Evolutionary conservation across 1,284 basidiomycete species (phyloP).

Genomic region (Takashimella tepidaria): DNA sequence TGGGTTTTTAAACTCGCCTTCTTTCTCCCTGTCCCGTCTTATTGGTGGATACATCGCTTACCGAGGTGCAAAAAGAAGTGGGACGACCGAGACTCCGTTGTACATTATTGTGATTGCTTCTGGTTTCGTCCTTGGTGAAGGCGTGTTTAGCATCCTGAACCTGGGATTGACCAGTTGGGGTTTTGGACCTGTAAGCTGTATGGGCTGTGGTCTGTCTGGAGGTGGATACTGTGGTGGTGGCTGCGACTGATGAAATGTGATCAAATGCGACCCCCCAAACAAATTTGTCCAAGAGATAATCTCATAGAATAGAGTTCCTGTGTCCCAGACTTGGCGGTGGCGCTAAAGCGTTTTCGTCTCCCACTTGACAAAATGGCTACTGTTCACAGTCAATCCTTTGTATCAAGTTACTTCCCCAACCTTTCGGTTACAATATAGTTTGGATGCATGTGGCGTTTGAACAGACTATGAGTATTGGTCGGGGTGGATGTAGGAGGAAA

Average conservation of each 20-base stretch:
- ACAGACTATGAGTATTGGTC: no score
- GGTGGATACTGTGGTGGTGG: constrained; percentile 49
- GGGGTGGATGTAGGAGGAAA: no score
- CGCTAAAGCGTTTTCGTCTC: no score
- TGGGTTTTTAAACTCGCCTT: constrained; percentile 86
- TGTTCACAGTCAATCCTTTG: no score
- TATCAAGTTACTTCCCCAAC: no score
- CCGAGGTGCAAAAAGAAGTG: constrained; percentile 53
- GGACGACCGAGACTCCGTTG: constrained; percentile 56
- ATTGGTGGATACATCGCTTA: constrained; percentile 81
- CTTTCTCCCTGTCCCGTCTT: constrained; percentile 85
- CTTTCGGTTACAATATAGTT: no score
- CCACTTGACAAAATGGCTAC: no score
- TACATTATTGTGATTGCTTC: constrained; percentile 79
- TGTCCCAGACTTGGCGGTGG: no score
- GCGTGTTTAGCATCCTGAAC: constrained; percentile 77
- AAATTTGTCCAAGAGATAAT: no score
- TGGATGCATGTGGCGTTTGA: no score
- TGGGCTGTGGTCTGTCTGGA: constrained; percentile 64
- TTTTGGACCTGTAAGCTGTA: constrained; percentile 71
- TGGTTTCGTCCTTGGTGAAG: constrained; percentile 90
- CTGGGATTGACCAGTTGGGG: constrained; percentile 70
- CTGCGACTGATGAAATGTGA: constrained; percentile 20
- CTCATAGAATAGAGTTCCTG: no score
- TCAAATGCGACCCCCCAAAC: no score